Evolutionary conservation across 805 yeast genomes (phyloP).

Genomic region (Pichia occidentalis): DNA sequence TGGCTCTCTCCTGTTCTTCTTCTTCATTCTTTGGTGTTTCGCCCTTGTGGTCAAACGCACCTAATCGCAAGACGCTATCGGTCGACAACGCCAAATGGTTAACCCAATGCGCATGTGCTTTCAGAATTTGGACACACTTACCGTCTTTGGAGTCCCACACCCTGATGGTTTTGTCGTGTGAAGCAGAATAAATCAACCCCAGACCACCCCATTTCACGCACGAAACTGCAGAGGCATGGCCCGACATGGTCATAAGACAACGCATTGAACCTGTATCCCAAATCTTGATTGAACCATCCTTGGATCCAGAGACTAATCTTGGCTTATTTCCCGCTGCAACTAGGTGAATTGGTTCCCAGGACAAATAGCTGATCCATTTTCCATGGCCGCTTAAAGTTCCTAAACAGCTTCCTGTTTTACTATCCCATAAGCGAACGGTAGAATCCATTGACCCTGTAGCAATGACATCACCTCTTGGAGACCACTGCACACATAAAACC

Average conservation of each 20-base stretch:
- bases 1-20: constrained; percentile 49
- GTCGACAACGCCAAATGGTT: constrained; percentile 90
- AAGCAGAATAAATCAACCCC: constrained; percentile 76
- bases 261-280: constrained; percentile 80
- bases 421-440: constrained; percentile 84
- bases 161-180: constrained; percentile 93
- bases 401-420: constrained; percentile 60
- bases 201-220: constrained; percentile 98
- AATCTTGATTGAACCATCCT: constrained; percentile 80
- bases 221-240: constrained; percentile 84
- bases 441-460: constrained; percentile 97
- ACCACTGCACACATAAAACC: constrained; percentile 89
- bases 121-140: constrained; percentile 66
- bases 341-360: constrained; percentile 93
- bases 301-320: constrained; percentile 78
- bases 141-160: constrained; percentile 86
- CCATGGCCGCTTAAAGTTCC: constrained; percentile 71
- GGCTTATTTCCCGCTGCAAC: constrained; percentile 60
- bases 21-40: constrained; percentile 35
- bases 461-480: constrained; percentile 83
- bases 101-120: constrained; percentile 96
- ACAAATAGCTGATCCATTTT: constrained; percentile 82
- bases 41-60: constrained; percentile 78
- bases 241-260: constrained; percentile 66
- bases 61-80: constrained; percentile 79